Evolutionary conservation across 2,329 filamentous ascomycete genomes (phyloP).

Genomic region (Alternaria burnsii): DNA sequence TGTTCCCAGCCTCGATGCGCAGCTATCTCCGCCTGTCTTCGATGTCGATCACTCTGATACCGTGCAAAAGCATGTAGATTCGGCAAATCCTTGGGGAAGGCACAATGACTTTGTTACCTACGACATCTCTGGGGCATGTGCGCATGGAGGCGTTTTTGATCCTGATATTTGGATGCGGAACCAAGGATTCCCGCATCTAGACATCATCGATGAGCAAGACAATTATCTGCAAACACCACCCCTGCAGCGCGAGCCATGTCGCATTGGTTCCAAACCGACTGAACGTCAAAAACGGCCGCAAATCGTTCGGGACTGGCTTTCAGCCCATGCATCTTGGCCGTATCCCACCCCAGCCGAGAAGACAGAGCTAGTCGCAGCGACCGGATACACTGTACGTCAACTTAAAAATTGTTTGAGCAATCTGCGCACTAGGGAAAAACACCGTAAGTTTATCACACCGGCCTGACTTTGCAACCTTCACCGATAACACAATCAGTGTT

Average conservation of each 20-base stretch:
- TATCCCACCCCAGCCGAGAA: slow-evolving; percentile 15
- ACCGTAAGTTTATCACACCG: not conserved
- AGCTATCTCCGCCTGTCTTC: too few relatives aligned
- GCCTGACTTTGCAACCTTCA: too few relatives aligned
- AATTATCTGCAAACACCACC: accelerated
- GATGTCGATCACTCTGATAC: too few relatives aligned
- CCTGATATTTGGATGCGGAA: not conserved
- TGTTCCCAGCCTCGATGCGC: too few relatives aligned
- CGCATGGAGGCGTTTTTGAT: not conserved
- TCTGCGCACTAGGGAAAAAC: slow-evolving; percentile 10
- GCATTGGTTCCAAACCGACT: too few relatives aligned
- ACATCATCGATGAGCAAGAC: not conserved
- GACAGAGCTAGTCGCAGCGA: not conserved
- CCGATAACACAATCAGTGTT: not conserved
- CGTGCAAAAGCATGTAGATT: too few relatives aligned
- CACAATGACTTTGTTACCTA: not conserved
- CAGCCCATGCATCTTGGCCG: slow-evolving; percentile 3
- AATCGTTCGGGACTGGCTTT: not conserved
- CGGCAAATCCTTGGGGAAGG: too few relatives aligned
- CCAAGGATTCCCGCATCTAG: not conserved
- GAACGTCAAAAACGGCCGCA: not conserved
- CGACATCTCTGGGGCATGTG: accelerated
- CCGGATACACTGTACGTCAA: slow-evolving; percentile 11
- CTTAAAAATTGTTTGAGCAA: slow-evolving; percentile 16
- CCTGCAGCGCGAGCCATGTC: not conserved